Base-by-base conservation (phyloP, 164 flowering plant genomes). In the Aristolochia contorta region DNA sequence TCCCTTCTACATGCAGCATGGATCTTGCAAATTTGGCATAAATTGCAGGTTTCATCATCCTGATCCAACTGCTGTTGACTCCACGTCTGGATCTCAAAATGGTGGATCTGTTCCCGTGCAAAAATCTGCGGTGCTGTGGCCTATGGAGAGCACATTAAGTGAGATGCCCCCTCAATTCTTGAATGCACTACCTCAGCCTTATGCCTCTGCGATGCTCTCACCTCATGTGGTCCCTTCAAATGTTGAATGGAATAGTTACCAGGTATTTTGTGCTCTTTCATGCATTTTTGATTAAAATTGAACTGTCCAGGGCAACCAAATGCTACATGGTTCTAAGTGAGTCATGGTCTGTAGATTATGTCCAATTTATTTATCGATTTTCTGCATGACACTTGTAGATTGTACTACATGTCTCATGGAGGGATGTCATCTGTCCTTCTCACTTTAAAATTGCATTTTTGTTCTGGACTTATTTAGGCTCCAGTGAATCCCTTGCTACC, bases 11-110 rank as follows among this genome's bases (percentile, higher is more conserved):
- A 87, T 90, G 96, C 87, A 91, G 56, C 85, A 69, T 71, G 97
- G 99, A 48, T 81, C 96, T 52, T 93, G 99, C 89, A 90, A 88
- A 69, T 88, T 73, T 72, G 94, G 79, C 56, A 59, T 78, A 23
- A 85, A 72, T 74, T 93, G 99, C 79, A 78, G 79, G 77, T 93
- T 88, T 75, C 84, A 93, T 72, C 97, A 93, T 79, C 99, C 99
- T 37, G 88, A 93, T 65, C 97, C 95, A 16, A 82, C 81, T 19
- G 67, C 84, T 59, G 80, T 64, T 69, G 87, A 78, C 59, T 62
- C 81, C 55, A 49, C 72, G 61, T 62, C 81, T 58, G 84, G 76
- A 48, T 78, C 71, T 74, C 71, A 65, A 59, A 80, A 77, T 69
- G 82, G 75, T 55, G 80, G 74, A 56, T 69, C 91, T 61, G 57